Conservation (phyloP, 2,329 filamentous ascomycete genomes). For the Colletotrichum euphorbiae region DNA sequence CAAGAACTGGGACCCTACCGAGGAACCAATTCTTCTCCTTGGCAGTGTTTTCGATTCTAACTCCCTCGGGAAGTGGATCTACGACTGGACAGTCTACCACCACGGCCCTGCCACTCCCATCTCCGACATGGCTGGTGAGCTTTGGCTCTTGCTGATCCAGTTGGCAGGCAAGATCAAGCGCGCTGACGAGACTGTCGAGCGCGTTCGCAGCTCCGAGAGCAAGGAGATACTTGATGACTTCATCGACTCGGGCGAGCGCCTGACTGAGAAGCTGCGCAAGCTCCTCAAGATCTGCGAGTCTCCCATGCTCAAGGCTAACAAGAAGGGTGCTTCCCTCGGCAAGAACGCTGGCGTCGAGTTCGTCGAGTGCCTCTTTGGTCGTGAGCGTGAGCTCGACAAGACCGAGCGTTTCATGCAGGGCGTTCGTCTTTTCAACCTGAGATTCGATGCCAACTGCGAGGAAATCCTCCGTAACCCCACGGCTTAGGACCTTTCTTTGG, state of each 20-base stretch:
- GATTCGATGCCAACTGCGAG: constrained; percentile 96
- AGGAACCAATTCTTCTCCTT: constrained; percentile 92
- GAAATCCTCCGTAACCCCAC: constrained; percentile 78
- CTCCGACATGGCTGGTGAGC: constrained; percentile 89
- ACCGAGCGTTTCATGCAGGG: constrained; percentile 94
- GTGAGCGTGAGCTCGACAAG: constrained; percentile 87
- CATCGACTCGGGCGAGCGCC: constrained; percentile 85
- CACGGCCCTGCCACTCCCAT: constrained; percentile 86
- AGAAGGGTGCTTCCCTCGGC: constrained; percentile 81
- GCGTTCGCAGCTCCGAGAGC: constrained; percentile 79
- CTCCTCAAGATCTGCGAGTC: constrained; percentile 92
- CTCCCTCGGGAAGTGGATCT: constrained; percentile 98
- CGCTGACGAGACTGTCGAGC: constrained; percentile 80
- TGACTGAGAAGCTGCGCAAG: constrained; percentile 86
- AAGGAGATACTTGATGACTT: constrained; percentile 90
- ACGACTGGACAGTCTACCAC: constrained; percentile 97
- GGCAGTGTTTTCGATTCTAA: constrained; percentile 98
- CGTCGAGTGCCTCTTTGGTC: constrained; percentile 94
- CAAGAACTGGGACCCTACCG: constrained; percentile 97
- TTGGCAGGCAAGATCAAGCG: constrained; percentile 94
- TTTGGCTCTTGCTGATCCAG: constrained; percentile 96
- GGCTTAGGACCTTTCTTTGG: constrained; percentile 42
- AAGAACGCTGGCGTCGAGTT: constrained; percentile 95
- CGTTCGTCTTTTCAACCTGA: constrained; percentile 88
- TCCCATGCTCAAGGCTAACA: constrained; percentile 89